These are phyloP conservation scores for Thermomucor indicae-seudaticae DNA, from an alignment of 371 early-diverging fungal species.

Conservation along the genomic window DNA sequence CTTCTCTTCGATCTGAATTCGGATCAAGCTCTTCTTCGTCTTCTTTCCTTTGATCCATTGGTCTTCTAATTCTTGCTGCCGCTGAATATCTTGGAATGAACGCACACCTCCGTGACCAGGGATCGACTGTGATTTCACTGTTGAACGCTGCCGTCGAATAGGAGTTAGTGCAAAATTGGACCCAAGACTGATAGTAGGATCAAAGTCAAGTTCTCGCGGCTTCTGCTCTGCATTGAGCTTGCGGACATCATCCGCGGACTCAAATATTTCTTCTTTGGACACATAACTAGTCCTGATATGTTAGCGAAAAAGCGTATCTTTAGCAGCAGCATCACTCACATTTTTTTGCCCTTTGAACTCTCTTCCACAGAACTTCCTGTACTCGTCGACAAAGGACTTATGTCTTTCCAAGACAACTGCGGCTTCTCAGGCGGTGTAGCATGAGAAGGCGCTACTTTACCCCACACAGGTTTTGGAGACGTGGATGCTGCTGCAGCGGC, in stretches of 20 bases:
- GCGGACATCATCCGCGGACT: neutral
- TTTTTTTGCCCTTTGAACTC: constrained; percentile 28
- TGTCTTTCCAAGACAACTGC: too few species aligned
- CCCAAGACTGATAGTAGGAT: constrained; percentile 22
- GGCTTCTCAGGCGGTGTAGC: neutral
- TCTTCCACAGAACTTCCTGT: too few species aligned
- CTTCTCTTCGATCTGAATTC: constrained; percentile 44
- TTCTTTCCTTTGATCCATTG: constrained; percentile 28
- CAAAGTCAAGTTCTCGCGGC: constrained; percentile 9
- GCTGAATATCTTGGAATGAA: constrained; percentile 40
- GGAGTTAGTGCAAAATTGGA: constrained; percentile 21
- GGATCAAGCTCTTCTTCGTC: constrained; percentile 32
- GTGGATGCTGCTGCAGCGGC: constrained; percentile 9
- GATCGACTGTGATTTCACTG: neutral
- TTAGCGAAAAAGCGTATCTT: neutral
- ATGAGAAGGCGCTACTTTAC: constrained; percentile 16
- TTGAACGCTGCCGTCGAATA: constrained; percentile 12
- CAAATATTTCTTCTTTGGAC: constrained; percentile 13
- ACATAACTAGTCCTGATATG: constrained; percentile 15
- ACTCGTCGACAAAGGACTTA: too few species aligned
- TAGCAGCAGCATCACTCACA: constrained; percentile 18
- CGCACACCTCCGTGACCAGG: neutral
- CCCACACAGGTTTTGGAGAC: constrained; percentile 40
- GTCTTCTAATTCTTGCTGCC: constrained; percentile 38
- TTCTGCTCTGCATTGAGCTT: neutral